These are phyloP conservation scores for Komagataella ulmi DNA, from an alignment of 805 yeast species.

Conservation along the genomic window DNA sequence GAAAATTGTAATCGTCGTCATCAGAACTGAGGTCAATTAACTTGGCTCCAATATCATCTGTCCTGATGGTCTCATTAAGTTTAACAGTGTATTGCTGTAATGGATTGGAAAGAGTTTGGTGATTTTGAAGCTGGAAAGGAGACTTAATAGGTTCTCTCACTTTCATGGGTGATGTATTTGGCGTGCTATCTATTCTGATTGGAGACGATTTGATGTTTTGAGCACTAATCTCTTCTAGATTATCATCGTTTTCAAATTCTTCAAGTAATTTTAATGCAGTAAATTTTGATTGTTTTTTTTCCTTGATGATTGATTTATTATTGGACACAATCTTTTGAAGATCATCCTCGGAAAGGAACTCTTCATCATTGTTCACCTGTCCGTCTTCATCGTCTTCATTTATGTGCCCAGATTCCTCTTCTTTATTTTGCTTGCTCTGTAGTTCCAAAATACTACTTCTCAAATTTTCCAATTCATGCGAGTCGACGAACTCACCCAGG, in stretches of 20 bases:
- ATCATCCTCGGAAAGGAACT: background rate
- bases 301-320: background rate
- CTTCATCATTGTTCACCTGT: background rate
- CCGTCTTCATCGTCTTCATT: background rate
- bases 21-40: conserved; percentile 6
- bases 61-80: background rate
- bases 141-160: background rate
- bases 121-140: background rate
- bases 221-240: background rate
- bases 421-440: background rate
- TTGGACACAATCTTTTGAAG: background rate
- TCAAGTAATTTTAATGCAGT: background rate
- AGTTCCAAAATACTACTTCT: background rate
- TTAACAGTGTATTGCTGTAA: background rate
- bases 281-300: background rate
- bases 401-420: background rate
- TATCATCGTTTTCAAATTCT: background rate
- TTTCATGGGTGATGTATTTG: background rate
- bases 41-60: background rate
- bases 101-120: background rate
- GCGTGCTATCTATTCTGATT: background rate
- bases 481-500: background rate
- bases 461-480: background rate
- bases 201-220: background rate
- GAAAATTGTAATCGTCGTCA: conserved; percentile 4